Evolutionary conservation across 2,329 filamentous ascomycete species (phyloP).

Genomic region (Xylaria sp.): DNA sequence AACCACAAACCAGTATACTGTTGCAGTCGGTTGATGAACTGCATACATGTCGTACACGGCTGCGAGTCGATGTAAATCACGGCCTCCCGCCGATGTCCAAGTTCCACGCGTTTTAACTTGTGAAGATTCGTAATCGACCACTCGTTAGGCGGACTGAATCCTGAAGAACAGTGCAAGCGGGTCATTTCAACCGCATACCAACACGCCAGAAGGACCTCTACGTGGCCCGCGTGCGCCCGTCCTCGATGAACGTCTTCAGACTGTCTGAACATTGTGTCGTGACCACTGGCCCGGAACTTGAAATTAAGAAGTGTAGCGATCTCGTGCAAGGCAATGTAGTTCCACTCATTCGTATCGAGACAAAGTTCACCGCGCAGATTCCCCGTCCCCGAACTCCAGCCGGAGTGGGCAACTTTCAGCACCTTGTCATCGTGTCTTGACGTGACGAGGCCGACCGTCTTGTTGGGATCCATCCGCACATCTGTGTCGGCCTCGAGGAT

Average conservation of each 20-base stretch:
- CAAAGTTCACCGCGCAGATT: slow-evolving; percentile 9
- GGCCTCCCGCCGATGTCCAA: slow-evolving; percentile 11
- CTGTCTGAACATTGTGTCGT: slow-evolving; percentile 19
- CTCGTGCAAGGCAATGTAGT: slow-evolving; percentile 22
- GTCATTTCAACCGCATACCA: slow-evolving; percentile 19
- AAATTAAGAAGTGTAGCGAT: slow-evolving; percentile 24
- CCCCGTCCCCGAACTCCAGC: slow-evolving; percentile 14
- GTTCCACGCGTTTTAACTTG: slow-evolving; percentile 1
- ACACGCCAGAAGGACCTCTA: slow-evolving; percentile 27
- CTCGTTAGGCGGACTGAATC: slow-evolving; percentile 2
- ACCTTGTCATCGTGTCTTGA: slow-evolving; percentile 15
- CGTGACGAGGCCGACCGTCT: slow-evolving; percentile 28
- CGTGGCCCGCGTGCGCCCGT: slow-evolving; percentile 30
- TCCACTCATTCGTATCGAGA: slow-evolving; percentile 26
- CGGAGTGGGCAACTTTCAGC: slow-evolving; percentile 26
- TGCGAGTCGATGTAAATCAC: slow-evolving; percentile 30
- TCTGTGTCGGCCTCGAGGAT: slow-evolving; percentile 22
- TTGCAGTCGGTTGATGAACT: slow-evolving; percentile 24
- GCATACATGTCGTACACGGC: slow-evolving; percentile 24
- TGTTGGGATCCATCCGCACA: slow-evolving; percentile 18
- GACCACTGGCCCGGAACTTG: slow-evolving; percentile 20
- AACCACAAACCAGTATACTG: slow-evolving; percentile 26
- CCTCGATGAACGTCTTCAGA: slow-evolving; percentile 21
- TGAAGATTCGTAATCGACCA: slow-evolving; percentile 15
- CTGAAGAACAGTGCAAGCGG: not conserved